Conservation (phyloP, 2,329 filamentous ascomycete species). For the Colletotrichum tamarilloi region DNA sequence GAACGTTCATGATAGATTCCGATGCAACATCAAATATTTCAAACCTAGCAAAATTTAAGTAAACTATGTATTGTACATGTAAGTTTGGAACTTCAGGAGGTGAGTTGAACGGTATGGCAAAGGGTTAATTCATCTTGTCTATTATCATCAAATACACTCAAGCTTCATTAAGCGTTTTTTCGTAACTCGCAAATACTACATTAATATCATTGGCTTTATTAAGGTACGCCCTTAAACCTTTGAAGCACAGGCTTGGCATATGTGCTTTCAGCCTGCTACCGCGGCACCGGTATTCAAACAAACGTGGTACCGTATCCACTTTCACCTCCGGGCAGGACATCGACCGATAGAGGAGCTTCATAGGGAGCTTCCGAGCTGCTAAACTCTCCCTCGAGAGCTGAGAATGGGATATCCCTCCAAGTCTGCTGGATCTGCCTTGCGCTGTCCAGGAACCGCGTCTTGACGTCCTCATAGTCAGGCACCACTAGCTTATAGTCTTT, state of each 20-base stretch:
- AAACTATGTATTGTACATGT: not conserved
- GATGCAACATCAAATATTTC: not conserved
- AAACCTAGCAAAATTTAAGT: not conserved
- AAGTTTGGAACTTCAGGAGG: not conserved
- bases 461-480: conserved; percentile 42
- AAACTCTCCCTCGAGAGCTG: conserved; percentile 42
- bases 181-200: not conserved
- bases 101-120: not conserved
- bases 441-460: conserved; percentile 46
- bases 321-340: conserved; percentile 5
- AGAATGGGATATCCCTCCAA: conserved; percentile 40
- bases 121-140: too few species aligned
- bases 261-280: not conserved
- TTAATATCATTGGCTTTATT: not conserved
- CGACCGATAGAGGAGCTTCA: conserved; percentile 20
- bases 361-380: conserved; percentile 16
- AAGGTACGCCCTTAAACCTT: not conserved
- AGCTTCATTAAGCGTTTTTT: not conserved
- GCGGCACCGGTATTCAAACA: not conserved
- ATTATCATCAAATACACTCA: not conserved
- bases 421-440: conserved; percentile 46
- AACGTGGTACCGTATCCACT: conserved; percentile 15
- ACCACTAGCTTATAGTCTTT: conserved; percentile 50
- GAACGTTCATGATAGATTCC: not conserved
- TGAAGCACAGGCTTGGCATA: not conserved